phyloP scores from a whole-genome alignment of 176 grass and related monocot species.

The Chrysopogon serrulatus region DNA sequence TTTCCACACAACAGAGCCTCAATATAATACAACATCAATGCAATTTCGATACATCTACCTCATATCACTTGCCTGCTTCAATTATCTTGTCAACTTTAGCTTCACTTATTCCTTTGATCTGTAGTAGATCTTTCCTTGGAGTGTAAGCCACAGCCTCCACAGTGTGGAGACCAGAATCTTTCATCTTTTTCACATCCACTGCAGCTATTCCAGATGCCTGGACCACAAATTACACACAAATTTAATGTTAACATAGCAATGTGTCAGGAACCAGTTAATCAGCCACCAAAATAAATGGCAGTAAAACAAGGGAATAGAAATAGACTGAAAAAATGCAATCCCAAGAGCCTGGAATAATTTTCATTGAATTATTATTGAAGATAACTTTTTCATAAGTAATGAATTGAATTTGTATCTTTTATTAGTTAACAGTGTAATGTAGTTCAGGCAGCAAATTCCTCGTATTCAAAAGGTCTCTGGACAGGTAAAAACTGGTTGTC shows the following conservation, averaged over 20 bases:
- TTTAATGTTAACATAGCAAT: not conserved
- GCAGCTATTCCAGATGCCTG: conserved; percentile 89
- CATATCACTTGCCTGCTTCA: conserved; percentile 65
- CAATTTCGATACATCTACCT: not conserved
- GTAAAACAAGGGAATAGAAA: not conserved
- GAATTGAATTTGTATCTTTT: not conserved
- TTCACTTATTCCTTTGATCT: conserved; percentile 97
- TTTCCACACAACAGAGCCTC: not conserved
- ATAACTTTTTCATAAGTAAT: not conserved
- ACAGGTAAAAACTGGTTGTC: too few species aligned
- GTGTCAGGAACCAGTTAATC: not conserved
- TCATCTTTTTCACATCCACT: conserved; percentile 94
- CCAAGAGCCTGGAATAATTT: not conserved
- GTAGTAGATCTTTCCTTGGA: conserved; percentile 92
- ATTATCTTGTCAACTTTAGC: conserved; percentile 98
- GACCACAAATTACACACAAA: conserved; percentile 3
- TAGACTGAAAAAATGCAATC: not conserved
- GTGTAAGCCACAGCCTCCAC: conserved; percentile 87
- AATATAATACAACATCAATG: too few species aligned
- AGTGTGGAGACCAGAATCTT: conserved; percentile 78
- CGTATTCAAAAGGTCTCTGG: not conserved
- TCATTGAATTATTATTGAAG: not conserved
- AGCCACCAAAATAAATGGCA: not conserved
- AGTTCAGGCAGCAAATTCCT: not conserved
- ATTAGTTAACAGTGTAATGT: not conserved